A percentile compares a stretch with the other conserved stretches of the same genome.
Conservation (phyloP, 805 yeast species). For the Nakazawaea anatomiae region DNA sequence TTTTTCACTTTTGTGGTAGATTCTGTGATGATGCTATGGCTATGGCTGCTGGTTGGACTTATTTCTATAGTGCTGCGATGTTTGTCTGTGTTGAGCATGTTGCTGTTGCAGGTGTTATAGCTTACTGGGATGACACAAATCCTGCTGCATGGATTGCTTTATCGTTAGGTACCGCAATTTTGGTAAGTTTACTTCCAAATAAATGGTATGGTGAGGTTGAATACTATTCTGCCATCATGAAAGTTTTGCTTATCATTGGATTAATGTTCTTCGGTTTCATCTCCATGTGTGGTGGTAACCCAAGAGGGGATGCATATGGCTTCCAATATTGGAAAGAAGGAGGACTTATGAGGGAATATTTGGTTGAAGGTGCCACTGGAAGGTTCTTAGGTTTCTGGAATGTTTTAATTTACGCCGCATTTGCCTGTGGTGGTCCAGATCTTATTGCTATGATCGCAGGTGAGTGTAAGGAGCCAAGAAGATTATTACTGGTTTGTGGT, state of each 20-base stretch:
- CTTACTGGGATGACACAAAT: conserved; percentile 41
- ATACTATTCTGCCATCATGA: conserved; percentile 38
- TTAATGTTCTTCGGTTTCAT: conserved; percentile 37
- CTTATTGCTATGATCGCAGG: conserved; percentile 42
- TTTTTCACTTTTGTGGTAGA: conserved; percentile 42
- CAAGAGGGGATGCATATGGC: conserved; percentile 33
- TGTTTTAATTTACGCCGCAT: conserved; percentile 34
- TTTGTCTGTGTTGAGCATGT: conserved; percentile 44
- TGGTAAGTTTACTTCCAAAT: conserved; percentile 38
- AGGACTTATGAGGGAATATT: conserved; percentile 31
- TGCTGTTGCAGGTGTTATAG: conserved; percentile 38
- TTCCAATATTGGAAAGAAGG: conserved; percentile 29
- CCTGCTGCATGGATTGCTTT: conserved; percentile 39
- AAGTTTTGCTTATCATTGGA: conserved; percentile 37
- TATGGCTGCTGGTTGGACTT: conserved; percentile 44
- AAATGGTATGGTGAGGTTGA: conserved; percentile 42
- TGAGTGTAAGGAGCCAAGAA: conserved; percentile 43
- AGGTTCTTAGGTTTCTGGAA: conserved; percentile 40
- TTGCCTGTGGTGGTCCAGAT: conserved; percentile 45
- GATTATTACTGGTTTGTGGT: conserved; percentile 39
- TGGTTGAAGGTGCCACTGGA: conserved; percentile 36
- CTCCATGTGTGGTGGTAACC: conserved; percentile 49
- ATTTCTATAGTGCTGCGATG: conserved; percentile 40
- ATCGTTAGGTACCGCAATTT: conserved; percentile 31
- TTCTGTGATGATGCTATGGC: conserved; percentile 40